Conservation (phyloP, 2,329 filamentous ascomycete genomes). For the Xylariaceae sp. region DNA sequence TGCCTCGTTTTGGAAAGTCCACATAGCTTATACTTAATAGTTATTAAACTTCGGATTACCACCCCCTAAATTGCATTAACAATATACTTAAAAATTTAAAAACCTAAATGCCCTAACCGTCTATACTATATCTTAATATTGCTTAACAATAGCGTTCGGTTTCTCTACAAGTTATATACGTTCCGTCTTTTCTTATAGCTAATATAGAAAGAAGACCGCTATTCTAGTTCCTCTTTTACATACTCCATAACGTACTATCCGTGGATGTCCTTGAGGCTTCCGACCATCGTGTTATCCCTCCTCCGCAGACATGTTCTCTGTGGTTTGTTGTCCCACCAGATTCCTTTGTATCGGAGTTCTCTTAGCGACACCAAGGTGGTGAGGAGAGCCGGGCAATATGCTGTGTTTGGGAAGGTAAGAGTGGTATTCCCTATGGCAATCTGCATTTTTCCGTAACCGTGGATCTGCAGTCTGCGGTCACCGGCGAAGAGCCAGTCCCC, state of each 20-base stretch:
- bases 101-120: neutral
- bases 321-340: no score
- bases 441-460: neutral
- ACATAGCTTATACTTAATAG: neutral
- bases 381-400: no score
- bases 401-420: neutral
- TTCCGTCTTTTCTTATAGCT: neutral
- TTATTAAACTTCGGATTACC: neutral
- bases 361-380: no score
- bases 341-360: no score
- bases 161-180: neutral
- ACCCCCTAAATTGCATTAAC: neutral
- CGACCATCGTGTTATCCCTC: no score
- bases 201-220: no score
- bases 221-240: no score
- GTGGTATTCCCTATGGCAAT: neutral
- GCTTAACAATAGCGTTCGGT: neutral
- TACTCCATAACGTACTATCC: no score
- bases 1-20: neutral
- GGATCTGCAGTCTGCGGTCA: neutral
- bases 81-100: neutral
- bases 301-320: no score
- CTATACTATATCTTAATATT: neutral
- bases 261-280: no score
- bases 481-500: neutral